Conservation (phyloP, 2,329 filamentous ascomycete genomes). For the Falciphora oryzae region DNA sequence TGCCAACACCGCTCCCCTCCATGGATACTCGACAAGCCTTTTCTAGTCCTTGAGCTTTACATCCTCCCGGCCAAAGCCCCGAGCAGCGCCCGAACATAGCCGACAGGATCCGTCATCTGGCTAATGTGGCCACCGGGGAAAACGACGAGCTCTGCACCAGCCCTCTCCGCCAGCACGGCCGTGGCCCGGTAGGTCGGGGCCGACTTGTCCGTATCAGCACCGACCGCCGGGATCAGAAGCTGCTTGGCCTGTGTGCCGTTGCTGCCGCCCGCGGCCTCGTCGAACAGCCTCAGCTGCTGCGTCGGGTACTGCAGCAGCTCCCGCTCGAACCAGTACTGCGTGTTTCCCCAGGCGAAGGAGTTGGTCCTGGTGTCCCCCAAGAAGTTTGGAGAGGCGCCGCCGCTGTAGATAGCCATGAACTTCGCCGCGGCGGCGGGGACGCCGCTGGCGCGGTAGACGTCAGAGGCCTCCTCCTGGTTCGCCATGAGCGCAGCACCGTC, state of each 20-base stretch:
- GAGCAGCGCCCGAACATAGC: too few species aligned
- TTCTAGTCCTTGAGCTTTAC: too few species aligned
- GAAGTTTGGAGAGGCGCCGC: not conserved
- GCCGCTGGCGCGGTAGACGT: not conserved
- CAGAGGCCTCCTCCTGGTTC: not conserved
- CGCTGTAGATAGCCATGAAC: not conserved
- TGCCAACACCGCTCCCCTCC: too few species aligned
- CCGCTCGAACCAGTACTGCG: constrained; percentile 3
- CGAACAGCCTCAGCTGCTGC: not conserved
- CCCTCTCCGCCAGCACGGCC: not conserved
- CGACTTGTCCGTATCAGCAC: not conserved
- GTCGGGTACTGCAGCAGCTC: not conserved
- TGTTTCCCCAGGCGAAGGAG: not conserved
- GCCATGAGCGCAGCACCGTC: not conserved
- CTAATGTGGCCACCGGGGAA: too few species aligned
- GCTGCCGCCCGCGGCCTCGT: not conserved
- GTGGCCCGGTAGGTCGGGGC: not conserved
- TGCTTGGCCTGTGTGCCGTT: too few species aligned
- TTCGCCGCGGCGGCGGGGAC: not conserved
- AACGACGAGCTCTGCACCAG: not conserved
- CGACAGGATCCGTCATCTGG: too few species aligned
- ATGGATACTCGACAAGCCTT: too few species aligned
- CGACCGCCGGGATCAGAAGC: not conserved
- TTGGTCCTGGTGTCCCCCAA: not conserved
- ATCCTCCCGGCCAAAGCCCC: too few species aligned